Evolutionary conservation across 495 filamentous ascomycete genomes (phyloP).

Genomic region (Tuber microsphaerosporum): DNA sequence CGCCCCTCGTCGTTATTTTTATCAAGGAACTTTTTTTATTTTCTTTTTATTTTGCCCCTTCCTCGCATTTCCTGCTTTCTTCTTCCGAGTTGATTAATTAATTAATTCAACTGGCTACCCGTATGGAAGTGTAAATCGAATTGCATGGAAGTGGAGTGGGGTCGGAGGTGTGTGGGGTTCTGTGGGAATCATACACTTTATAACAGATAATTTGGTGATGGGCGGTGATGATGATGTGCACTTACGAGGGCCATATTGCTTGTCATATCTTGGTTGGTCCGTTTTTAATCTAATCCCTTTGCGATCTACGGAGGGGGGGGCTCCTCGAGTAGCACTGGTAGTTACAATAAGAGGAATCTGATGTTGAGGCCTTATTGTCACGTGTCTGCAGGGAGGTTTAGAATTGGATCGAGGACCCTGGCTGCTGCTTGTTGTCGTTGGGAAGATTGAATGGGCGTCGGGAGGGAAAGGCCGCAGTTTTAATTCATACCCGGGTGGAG

Average conservation of each 20-base stretch:
- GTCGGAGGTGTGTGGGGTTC: not conserved
- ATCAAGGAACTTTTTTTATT: not conserved
- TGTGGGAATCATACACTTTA: not conserved
- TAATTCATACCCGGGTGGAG: not conserved
- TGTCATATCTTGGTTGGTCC: not conserved
- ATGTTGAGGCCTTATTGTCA: conserved; percentile 3
- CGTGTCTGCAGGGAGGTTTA: not conserved
- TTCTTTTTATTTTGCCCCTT: not conserved
- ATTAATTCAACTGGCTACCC: not conserved
- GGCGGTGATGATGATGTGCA: not conserved
- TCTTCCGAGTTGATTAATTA: not conserved
- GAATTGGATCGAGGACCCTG: not conserved
- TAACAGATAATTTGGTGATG: not conserved
- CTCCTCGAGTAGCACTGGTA: not conserved
- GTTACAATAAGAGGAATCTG: not conserved
- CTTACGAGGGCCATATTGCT: not conserved
- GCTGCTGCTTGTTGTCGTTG: not conserved
- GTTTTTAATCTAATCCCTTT: not conserved
- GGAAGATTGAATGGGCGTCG: not conserved
- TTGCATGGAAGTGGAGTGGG: not conserved
- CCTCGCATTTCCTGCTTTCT: not conserved
- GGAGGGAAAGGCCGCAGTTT: not conserved
- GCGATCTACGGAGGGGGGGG: not conserved
- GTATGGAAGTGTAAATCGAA: conserved; percentile 1
- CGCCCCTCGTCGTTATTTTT: conserved; percentile 1